Base-by-base conservation (phyloP, 192 early-diverging fungal species). In the Podila verticillata region DNA sequence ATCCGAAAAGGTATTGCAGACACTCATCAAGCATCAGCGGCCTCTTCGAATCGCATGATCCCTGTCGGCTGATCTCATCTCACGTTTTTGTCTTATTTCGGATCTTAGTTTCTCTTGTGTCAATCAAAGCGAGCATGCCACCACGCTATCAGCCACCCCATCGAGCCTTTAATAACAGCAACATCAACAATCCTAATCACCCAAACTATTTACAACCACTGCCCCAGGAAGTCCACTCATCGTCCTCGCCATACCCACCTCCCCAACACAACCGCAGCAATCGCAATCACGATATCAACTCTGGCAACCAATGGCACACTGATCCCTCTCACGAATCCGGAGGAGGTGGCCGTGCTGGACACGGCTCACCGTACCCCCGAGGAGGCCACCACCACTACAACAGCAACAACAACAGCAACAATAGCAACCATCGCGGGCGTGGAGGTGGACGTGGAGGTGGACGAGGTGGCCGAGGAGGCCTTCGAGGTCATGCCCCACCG, bases 131-230 rank as follows among this genome's bases (percentile, higher is more conserved):
- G 63, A 60, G 68, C 47, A 28, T 78, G 74, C 74, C 74, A 31
- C 74, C 74, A 22, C 74, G 74, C 57, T 78, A 78, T 48, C 74
- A 77, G 34, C 74, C 74, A 22, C 74, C 74, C 0, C 74, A 77
- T 51, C 39, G 61, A 35, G 30, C 56, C 58, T 78, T 60, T 60
- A 78, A 78, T 57, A 78, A 78, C 48, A 66, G 74, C 63, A 78
- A 78, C 74, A 48, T 70, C 58, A 78, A 78, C 64, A 78, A 78
- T 22, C 74, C 74, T 31, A 78, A 78, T 60, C 62, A 78, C n/a
- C 74, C 74, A 17, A 61, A 66, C 29, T 78, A 78, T 62, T 26
- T 78, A 28, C 74, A 70, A 30, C 68, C 74, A 15, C 20, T 19
- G 31, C 49, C 28, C 32, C 51, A 35, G 48, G 13, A 20, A 13